Conservation (phyloP, 768 basidiomycete genomes). For the Calocera viscosa region DNA sequence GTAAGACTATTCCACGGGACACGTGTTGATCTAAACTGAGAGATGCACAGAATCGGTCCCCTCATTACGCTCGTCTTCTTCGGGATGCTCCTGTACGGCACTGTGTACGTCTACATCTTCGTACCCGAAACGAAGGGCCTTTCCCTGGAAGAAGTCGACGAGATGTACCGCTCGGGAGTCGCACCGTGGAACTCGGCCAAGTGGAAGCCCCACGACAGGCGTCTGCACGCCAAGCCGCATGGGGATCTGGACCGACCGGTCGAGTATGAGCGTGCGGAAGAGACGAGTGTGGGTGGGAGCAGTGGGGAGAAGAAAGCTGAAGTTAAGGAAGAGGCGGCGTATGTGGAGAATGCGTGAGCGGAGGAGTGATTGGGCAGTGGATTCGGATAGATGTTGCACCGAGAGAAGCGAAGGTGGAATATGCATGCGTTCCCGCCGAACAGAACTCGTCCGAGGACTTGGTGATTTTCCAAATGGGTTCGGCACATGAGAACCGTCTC, state of each 20-base stretch:
- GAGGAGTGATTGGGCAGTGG: too few species aligned
- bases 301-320: not conserved
- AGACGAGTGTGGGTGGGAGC: not conserved
- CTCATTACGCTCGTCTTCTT: constrained; percentile 67
- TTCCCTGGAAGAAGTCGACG: constrained; percentile 64
- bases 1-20: constrained; percentile 25
- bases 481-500: too few species aligned
- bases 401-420: too few species aligned
- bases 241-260: not conserved
- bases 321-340: not conserved
- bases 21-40: not conserved
- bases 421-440: too few species aligned
- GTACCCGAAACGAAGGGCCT: constrained; percentile 76
- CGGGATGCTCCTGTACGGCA: constrained; percentile 57
- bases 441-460: too few species aligned
- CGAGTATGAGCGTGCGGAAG: not conserved
- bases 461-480: too few species aligned
- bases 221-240: not conserved
- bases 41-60: constrained; percentile 46
- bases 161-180: constrained; percentile 55
- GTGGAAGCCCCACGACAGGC: constrained; percentile 41
- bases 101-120: constrained; percentile 58
- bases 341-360: not conserved
- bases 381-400: too few species aligned
- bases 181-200: constrained; percentile 51